A percentile compares a stretch with the other conserved stretches of the same genome.
These are phyloP conservation scores for Mucor velutinosus DNA, from an alignment of 371 early-diverging fungal genomes.

Conservation along the genomic window DNA sequence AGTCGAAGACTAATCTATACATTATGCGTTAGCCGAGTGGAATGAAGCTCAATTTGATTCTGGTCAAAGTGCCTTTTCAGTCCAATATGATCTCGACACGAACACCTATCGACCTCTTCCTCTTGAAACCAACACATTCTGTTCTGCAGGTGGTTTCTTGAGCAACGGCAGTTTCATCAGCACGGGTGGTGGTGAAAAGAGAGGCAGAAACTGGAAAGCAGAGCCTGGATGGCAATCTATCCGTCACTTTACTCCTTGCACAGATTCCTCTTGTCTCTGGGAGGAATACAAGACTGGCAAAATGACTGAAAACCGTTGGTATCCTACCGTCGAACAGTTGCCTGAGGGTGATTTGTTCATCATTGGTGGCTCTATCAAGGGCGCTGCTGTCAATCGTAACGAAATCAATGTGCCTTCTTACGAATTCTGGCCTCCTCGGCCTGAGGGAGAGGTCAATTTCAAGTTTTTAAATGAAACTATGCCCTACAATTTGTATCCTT, in stretches of 20 bases:
- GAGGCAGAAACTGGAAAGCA: slow-evolving; percentile 50
- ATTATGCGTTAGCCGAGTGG: slow-evolving; percentile 41
- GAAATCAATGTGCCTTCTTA: slow-evolving; percentile 56
- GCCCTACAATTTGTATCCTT: slow-evolving; percentile 67
- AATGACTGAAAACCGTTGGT: slow-evolving; percentile 64
- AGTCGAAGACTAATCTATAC: background rate
- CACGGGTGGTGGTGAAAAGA: slow-evolving; percentile 60
- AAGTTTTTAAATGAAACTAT: slow-evolving; percentile 60
- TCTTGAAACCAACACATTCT: slow-evolving; percentile 65
- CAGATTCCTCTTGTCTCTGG: slow-evolving; percentile 48
- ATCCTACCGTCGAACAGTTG: slow-evolving; percentile 61
- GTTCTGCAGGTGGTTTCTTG: slow-evolving; percentile 65
- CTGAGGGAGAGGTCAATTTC: slow-evolving; percentile 35
- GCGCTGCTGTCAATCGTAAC: slow-evolving; percentile 53
- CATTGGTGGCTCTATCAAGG: slow-evolving; percentile 58
- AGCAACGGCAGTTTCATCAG: slow-evolving; percentile 63
- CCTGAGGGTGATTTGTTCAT: slow-evolving; percentile 63
- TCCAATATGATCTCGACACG: slow-evolving; percentile 56
- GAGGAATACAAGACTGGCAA: slow-evolving; percentile 38
- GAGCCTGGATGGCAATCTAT: slow-evolving; percentile 60
- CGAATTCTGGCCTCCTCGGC: slow-evolving; percentile 51
- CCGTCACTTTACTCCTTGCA: slow-evolving; percentile 56
- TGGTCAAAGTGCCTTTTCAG: slow-evolving; percentile 56
- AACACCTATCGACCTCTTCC: slow-evolving; percentile 48
- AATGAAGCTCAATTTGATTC: slow-evolving; percentile 57